These are phyloP conservation scores for Xylaria sp. DNA, from an alignment of 2,329 filamentous ascomycete species.

Conservation along the genomic window DNA sequence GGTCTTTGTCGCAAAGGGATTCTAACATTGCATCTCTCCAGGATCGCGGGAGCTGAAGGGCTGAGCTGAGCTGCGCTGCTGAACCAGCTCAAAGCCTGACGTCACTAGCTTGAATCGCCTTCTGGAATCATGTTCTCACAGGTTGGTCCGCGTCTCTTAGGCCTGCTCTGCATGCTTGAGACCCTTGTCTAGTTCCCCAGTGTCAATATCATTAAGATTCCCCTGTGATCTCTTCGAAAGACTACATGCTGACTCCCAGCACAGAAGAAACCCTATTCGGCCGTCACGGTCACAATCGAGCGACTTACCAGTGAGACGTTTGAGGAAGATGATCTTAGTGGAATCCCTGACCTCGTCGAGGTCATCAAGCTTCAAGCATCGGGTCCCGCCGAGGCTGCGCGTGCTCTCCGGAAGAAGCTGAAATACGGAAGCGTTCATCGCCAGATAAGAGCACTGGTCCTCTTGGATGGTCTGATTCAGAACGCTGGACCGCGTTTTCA, in stretches of 20 bases:
- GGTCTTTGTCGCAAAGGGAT: neutral
- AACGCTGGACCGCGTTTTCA: constrained; percentile 91
- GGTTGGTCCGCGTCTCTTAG: constrained; percentile 15
- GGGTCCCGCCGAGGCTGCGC: constrained; percentile 86
- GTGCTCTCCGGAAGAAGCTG: constrained; percentile 95
- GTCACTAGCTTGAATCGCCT: constrained; percentile 16
- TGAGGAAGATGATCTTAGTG: constrained; percentile 88
- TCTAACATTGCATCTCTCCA: neutral
- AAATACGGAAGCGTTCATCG: constrained; percentile 97
- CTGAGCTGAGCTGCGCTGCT: neutral
- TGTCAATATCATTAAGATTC: neutral
- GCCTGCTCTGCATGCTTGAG: neutral
- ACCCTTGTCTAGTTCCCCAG: neutral
- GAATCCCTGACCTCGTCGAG: constrained; percentile 92
- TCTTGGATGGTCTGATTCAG: constrained; percentile 92
- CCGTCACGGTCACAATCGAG: constrained; percentile 91
- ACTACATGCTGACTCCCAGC: constrained; percentile 3
- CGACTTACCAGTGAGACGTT: constrained; percentile 87
- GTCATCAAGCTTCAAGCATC: constrained; percentile 87
- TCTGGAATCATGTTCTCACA: constrained; percentile 29
- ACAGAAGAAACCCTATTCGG: constrained; percentile 87
- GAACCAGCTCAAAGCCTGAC: constrained; percentile 13
- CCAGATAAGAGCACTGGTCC: constrained; percentile 84
- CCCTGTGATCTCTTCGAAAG: neutral
- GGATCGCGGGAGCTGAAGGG: neutral